Evolutionary conservation across 805 yeast genomes (phyloP).

Genomic region (Nematodospora valgi): DNA sequence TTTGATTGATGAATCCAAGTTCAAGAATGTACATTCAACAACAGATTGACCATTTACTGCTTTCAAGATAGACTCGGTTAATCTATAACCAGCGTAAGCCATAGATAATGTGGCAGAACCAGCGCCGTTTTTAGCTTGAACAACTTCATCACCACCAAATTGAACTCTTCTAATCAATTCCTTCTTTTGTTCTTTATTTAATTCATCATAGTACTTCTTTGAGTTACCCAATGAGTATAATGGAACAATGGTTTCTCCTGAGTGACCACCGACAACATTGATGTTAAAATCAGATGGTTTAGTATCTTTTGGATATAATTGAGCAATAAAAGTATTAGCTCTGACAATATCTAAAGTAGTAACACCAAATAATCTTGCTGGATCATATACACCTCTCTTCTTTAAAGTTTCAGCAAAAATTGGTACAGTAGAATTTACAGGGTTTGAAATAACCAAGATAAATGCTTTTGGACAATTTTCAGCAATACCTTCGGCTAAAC

Average conservation of each 20-base stretch:
- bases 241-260: constrained; percentile 93
- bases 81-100: constrained; percentile 82
- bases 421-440: constrained; percentile 91
- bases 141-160: constrained; percentile 89
- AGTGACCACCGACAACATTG: constrained; percentile 91
- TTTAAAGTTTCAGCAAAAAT: constrained; percentile 78
- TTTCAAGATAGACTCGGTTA: constrained; percentile 64
- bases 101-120: constrained; percentile 84
- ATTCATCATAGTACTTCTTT: constrained; percentile 30
- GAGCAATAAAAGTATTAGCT: constrained; percentile 76
- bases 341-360: constrained; percentile 86
- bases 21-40: constrained; percentile 51
- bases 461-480: constrained; percentile 69
- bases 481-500: constrained; percentile 74
- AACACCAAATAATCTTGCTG: constrained; percentile 78
- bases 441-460: constrained; percentile 83
- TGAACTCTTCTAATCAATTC: constrained; percentile 84
- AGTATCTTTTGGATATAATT: constrained; percentile 41
- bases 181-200: constrained; percentile 60
- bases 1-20: constrained; percentile 45
- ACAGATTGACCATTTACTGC: constrained; percentile 41
- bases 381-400: constrained; percentile 63
- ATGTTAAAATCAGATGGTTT: constrained; percentile 54
- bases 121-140: constrained; percentile 78
- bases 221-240: constrained; percentile 52